Evolutionary conservation across 352 stramenopile genomes (phyloP), one percentile per base, ranked within the genome.

Genomic region (Phytophthora colocasiae): DNA sequence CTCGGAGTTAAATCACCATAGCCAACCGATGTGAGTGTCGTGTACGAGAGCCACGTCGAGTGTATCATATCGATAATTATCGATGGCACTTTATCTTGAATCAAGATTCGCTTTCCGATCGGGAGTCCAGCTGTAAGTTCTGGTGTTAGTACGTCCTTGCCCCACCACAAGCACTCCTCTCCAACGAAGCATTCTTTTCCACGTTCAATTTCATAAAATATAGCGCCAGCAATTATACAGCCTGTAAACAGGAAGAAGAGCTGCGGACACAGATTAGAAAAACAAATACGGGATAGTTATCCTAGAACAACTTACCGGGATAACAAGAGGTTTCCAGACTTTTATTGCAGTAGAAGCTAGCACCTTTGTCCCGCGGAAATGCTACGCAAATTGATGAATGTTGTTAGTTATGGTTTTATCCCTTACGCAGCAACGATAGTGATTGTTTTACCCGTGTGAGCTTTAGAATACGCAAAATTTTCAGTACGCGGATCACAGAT

Each of bases 121-220:
- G 85, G 83, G 34, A 91, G 58, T 0, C 60, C 71, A 4, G 11
- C 46, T 7, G 54, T 51, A 2, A 92, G 40, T 19, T 73, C 57
- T 9, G 81, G 69, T 7, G 80, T 90, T 40, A 92, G 40, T 1
- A 94, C 57, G 32, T 87, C 63, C 24, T 85, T 81, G 11, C 63
- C 1, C 82, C 81, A 92, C 81, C 80, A 92, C 43, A 75, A 54
- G 31, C 86, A 94, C 6, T 58, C 26, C 39, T 74, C 24, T 4
- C 81, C 83, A 22, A 89, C 82, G 26, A 80, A 90, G 26, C 86
- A 94, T 39, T 83, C 74, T 11, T 48, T 92, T 15, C 86, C 86
- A 7, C 85, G 83, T 53, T 94, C 85, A 31, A 91, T 78, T 51
- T 94, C 85, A 58, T 90, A 94, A 60, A 88, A 89, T 4, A 87